Evolutionary conservation across 352 stramenopile species (phyloP), one percentile per base, ranked within the genome.

Genomic region (Globisporangium spinosum): DNA sequence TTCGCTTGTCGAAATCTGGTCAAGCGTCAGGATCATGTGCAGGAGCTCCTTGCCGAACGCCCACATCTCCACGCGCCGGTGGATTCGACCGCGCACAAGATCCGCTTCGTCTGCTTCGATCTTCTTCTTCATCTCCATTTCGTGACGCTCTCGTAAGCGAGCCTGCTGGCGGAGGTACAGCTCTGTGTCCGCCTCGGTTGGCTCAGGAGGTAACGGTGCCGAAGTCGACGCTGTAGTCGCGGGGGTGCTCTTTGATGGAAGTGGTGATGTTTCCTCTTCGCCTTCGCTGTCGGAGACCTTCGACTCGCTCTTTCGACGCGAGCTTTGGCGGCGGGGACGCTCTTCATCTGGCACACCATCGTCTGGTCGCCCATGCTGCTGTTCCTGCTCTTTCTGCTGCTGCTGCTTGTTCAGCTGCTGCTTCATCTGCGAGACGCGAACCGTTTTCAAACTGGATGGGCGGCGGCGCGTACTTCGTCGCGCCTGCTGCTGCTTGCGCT

Each of bases 1-100:
- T 25, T 94, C 82, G 38, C 80, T 90, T 1, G 76, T 80, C 5
- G 85, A 85, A 53, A 96, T 89, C 62, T 96, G 81, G 55, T 94
- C 80, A n/a, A 96, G 79, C 40, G 88, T 93, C 13, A 93, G 69
- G 32, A 96, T 92, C 80, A 96, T 80, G 65, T 91, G 86, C 56
- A 93, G 65, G 8, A 96, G 71, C 58, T 91, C 80, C 59, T 96
- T 96, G 3, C 83, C 86, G 70, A 85, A 93, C 22, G 88, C 83
- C 88, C 88, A 96, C 83, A 90, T 87, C 67, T 93, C 83, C 20
- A 96, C 76, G 34, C 78, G 76, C 0, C 74, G 78, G 65, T 94
- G 88, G 53, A 94, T 93, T 63, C 91, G 75, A 9, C 85, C 83
- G 0, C 86, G 83, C 17, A 96, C 78, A 45, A 79, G 74, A 69